phyloP scores from a whole-genome alignment of 2,329 filamentous ascomycete genomes.

The Aureobasidium lini region DNA sequence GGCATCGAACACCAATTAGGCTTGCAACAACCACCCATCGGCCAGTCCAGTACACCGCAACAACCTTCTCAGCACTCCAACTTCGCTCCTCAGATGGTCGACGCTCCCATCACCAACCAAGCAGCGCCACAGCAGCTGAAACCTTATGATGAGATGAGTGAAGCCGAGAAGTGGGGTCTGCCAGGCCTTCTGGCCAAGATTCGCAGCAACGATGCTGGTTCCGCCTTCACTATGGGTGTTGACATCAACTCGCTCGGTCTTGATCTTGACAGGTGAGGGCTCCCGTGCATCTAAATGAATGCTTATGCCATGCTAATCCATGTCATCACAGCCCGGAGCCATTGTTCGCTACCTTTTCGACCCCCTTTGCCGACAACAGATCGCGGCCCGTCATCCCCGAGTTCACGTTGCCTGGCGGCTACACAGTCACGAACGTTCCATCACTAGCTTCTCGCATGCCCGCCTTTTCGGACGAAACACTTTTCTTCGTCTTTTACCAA shows the following conservation, averaged over 20 bases:
- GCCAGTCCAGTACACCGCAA: constrained; percentile 12
- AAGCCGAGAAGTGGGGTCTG: constrained; percentile 53
- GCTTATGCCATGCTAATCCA: not conserved
- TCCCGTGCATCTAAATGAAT: too few species aligned
- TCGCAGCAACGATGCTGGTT: constrained; percentile 34
- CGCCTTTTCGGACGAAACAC: constrained; percentile 45
- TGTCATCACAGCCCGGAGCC: constrained; percentile 31
- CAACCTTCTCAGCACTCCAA: constrained; percentile 13
- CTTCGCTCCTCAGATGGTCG: constrained; percentile 14
- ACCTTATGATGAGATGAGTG: constrained; percentile 46
- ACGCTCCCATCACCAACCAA: constrained; percentile 13
- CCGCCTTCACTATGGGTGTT: constrained; percentile 53
- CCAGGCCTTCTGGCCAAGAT: constrained; percentile 53
- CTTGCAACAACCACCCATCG: constrained; percentile 6
- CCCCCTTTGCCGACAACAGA: constrained; percentile 53
- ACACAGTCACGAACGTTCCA: constrained; percentile 60
- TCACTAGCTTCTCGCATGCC: constrained; percentile 39
- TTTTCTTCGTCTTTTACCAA: constrained; percentile 65
- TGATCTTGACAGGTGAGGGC: constrained; percentile 53
- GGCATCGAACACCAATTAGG: constrained; percentile 14
- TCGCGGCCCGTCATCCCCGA: constrained; percentile 55
- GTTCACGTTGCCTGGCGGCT: constrained; percentile 55
- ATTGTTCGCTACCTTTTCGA: constrained; percentile 56
- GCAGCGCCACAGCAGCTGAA: constrained; percentile 9
- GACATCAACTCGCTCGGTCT: constrained; percentile 57